phyloP scores from a whole-genome alignment of 78 protist genomes.

The Cavenderia fasciculata region DNA sequence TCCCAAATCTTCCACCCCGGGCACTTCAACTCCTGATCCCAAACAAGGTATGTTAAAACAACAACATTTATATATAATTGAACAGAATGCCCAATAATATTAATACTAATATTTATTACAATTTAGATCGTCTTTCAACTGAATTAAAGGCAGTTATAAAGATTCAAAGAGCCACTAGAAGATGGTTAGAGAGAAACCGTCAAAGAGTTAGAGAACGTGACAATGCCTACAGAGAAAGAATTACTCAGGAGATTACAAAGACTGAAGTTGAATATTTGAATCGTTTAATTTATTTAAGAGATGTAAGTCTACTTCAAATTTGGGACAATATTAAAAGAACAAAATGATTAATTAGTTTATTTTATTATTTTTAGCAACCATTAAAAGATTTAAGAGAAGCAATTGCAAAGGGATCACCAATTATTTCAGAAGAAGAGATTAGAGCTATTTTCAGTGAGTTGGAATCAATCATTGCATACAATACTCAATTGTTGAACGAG shows the following conservation, averaged over 20 bases:
- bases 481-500: not conserved
- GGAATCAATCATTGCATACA: conserved; percentile 10
- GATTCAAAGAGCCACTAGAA: conserved; percentile 66
- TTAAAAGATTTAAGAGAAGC: conserved; percentile 69
- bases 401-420: conserved; percentile 59
- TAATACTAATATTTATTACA: no score
- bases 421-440: conserved; percentile 39
- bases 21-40: no score
- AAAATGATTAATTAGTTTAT: not conserved
- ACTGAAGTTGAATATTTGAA: conserved; percentile 49
- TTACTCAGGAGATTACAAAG: conserved; percentile 53
- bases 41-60: no score
- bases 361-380: not conserved
- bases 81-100: no score
- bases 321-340: no score
- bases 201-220: conserved; percentile 31
- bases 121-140: not conserved
- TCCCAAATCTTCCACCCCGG: no score
- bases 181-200: conserved; percentile 75
- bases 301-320: not conserved
- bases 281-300: conserved; percentile 42
- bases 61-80: no score
- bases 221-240: conserved; percentile 72
- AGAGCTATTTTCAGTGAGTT: conserved; percentile 54
- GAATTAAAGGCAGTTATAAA: conserved; percentile 71